Evolutionary conservation across 78 protist species (phyloP), one percentile per base, ranked within the genome.

Genomic region (Acrasis kona): DNA sequence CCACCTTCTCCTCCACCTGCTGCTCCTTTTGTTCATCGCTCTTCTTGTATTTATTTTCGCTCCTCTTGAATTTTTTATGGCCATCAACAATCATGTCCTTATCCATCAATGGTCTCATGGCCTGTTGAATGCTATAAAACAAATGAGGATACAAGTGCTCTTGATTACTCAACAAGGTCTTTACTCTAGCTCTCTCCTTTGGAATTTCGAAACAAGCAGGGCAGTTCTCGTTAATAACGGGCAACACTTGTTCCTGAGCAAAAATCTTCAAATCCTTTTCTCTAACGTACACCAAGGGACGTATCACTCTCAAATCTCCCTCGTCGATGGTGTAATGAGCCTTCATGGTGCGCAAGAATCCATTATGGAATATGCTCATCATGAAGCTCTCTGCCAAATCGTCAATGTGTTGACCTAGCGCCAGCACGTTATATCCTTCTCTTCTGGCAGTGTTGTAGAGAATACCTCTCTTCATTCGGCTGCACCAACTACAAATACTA

Each of bases 191-290:
- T 8, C 95, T 72, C 29, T 84, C 89, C 74, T 88, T 88, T 7
- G 95, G 95, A 4, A 81, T 84, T 37, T 79, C 79, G 39, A 90
- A 90, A 72, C 95, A 91, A 2, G 94, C 95, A 3, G 95, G 95
- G 69, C 95, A 91, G 72, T 87, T 91, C 28, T 91, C 95, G 9
- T 31, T 1, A 6, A 91, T 87, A 5, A 91, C 80, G 2, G 95
- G 95, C 41, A 91, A 78, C n/a, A 40, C 57, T 68, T 34, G 7
- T 38, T 29, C 1, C n/a, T 38, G 61, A 7, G 95, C 89, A 50
- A 85, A 87, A 2, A 27, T 68, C 39, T 84, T 61, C n/a, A 77
- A 29, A 67, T 40, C 75, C 29, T 31, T 9, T 42, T 91, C 94
- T 3, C 95, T 75, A n/a, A 86, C 75, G 35, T 80, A 74, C 31